Percentiles rank a stretch among this genome's conserved stretches.
Conservation (phyloP, 305 asterid species). For the Fraxinus angustifolia region DNA sequence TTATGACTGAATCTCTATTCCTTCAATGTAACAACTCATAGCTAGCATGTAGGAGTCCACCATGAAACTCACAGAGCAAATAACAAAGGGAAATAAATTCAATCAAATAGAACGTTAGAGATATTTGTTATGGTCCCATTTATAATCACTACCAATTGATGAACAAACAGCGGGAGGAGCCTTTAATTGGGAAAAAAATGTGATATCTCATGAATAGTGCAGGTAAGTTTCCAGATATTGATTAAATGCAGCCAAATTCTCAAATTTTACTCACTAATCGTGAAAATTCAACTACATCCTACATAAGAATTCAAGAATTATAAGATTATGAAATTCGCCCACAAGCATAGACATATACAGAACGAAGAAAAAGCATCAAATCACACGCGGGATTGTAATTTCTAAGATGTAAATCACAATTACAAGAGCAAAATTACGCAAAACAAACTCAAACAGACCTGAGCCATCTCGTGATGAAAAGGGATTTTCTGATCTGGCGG, state of each 20-base stretch:
- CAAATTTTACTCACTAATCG: not conserved
- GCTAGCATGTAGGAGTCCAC: not conserved
- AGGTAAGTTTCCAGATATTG: not conserved
- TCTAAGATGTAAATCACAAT: not conserved
- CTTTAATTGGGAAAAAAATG: not conserved
- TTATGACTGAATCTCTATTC: not conserved
- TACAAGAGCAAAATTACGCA: not conserved
- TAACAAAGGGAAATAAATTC: not conserved
- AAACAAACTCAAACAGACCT: slow-evolving; percentile 31
- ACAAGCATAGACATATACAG: not conserved
- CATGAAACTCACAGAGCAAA: not conserved
- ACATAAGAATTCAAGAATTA: not conserved
- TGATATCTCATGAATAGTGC: not conserved
- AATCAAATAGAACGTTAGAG: not conserved
- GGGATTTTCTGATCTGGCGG: slow-evolving; percentile 89
- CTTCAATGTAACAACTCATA: not conserved
- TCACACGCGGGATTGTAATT: not conserved
- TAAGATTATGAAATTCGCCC: not conserved
- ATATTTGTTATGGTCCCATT: not conserved
- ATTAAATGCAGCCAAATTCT: not conserved
- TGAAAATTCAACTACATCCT: not conserved
- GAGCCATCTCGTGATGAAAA: slow-evolving; percentile 93
- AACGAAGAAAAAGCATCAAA: not conserved
- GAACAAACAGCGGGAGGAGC: not conserved
- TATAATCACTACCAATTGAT: not conserved